Evolutionary conservation across 2,329 filamentous ascomycete species (phyloP).

Genomic region (Colletotrichum sidae): DNA sequence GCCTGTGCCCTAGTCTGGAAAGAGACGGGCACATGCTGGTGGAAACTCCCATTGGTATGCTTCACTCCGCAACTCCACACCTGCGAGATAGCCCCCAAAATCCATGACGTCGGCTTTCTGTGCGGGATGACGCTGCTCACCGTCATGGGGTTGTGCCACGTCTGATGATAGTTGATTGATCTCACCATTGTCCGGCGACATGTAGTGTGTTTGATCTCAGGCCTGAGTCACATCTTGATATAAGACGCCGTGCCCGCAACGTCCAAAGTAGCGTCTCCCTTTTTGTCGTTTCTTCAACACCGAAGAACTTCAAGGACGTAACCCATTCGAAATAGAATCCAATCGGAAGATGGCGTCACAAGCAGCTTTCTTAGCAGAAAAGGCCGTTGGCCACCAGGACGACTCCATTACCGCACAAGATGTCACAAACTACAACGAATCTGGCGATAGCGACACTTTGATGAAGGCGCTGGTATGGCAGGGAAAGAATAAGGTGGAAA

Average conservation of each 20-base stretch:
- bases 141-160: constrained; percentile 22
- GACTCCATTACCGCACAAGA: constrained; percentile 76
- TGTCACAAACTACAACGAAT: constrained; percentile 67
- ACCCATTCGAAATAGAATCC: not conserved
- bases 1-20: too few species aligned
- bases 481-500: constrained; percentile 81
- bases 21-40: too few species aligned
- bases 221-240: too few species aligned
- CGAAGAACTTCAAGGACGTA: not conserved
- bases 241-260: too few species aligned
- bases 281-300: too few species aligned
- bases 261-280: too few species aligned
- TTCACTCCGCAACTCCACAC: too few species aligned
- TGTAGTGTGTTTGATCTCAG: not conserved
- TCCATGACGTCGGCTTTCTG: constrained; percentile 32
- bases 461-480: constrained; percentile 89
- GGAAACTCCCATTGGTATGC: too few species aligned
- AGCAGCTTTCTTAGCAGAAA: constrained; percentile 75
- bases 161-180: not conserved
- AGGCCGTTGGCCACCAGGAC: constrained; percentile 74
- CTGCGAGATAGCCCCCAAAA: not conserved
- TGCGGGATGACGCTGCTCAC: constrained; percentile 26
- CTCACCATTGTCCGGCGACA: not conserved
- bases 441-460: constrained; percentile 64
- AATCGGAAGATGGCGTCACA: constrained; percentile 65